phyloP scores from a whole-genome alignment of 805 yeast genomes.

The Teunomyces lycoperdinae region DNA sequence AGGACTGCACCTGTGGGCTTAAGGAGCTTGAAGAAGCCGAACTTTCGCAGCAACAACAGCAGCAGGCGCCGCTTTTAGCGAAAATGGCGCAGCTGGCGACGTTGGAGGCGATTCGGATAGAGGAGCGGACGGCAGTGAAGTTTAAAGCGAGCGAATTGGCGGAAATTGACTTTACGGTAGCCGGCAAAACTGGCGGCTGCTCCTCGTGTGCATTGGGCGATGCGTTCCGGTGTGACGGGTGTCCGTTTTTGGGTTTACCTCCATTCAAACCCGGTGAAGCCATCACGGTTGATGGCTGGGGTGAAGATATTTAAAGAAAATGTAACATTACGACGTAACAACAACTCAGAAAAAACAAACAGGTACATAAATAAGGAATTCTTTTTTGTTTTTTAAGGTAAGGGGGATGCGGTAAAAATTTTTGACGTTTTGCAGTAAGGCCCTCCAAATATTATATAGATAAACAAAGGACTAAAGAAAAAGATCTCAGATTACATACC shows the following conservation, averaged over 20 bases:
- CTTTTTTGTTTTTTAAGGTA: no score
- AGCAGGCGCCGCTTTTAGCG: conserved; percentile 43
- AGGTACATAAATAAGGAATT: no score
- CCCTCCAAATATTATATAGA: background rate
- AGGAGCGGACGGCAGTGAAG: conserved; percentile 45
- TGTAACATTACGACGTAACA: background rate
- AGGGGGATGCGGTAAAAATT: no score
- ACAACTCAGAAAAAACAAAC: background rate
- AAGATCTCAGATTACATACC: background rate
- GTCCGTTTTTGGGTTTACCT: conserved; percentile 95
- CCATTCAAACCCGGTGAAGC: conserved; percentile 98
- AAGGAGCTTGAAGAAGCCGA: conserved; percentile 80
- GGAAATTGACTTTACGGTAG: conserved; percentile 93
- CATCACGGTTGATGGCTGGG: conserved; percentile 69
- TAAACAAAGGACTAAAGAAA: background rate
- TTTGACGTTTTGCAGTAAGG: no score
- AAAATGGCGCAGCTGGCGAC: conserved; percentile 51
- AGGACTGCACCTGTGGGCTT: conserved; percentile 96
- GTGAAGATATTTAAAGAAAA: conserved; percentile 60
- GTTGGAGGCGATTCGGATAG: conserved; percentile 53
- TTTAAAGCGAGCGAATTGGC: conserved; percentile 69
- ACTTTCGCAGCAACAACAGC: conserved; percentile 23
- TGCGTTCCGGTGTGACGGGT: conserved; percentile 97
- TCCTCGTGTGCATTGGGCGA: conserved; percentile 97
- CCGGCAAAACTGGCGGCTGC: conserved; percentile 96